These are phyloP conservation scores for Colletotrichum eremochloae DNA, from an alignment of 2,329 filamentous ascomycete species.

Conservation along the genomic window DNA sequence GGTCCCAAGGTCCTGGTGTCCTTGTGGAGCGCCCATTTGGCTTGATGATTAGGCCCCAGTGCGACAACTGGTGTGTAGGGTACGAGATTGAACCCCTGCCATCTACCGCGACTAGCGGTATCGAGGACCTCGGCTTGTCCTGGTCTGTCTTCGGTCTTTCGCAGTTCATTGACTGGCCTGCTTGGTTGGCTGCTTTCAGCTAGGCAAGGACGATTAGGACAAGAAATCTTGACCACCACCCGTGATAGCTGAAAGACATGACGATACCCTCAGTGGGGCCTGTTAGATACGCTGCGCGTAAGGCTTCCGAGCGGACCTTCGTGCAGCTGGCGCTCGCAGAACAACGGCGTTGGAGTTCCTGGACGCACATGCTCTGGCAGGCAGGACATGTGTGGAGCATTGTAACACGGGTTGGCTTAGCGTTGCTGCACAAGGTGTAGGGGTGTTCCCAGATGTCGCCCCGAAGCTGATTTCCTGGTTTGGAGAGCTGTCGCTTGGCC, in stretches of 20 bases:
- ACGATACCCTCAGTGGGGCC: conserved; percentile 13
- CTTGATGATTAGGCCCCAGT: conserved; percentile 43
- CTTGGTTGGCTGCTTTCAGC: conserved; percentile 33
- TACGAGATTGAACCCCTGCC: conserved; percentile 23
- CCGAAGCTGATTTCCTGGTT: conserved; percentile 41
- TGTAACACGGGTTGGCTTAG: conserved; percentile 20
- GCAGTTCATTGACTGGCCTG: conserved; percentile 15
- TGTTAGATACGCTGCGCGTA: conserved; percentile 31
- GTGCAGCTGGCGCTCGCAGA: conserved; percentile 33
- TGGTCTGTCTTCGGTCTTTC: conserved; percentile 26
- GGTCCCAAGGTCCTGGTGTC: conserved; percentile 30
- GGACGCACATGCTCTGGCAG: conserved; percentile 14
- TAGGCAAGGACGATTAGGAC: conserved; percentile 13
- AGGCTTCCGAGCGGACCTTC: conserved; percentile 31
- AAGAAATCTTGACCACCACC: conserved; percentile 7
- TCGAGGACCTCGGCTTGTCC: conserved; percentile 34
- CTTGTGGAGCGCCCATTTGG: conserved; percentile 24
- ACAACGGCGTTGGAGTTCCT: conserved; percentile 19
- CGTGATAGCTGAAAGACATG: background rate
- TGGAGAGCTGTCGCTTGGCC: conserved; percentile 34
- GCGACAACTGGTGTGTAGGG: conserved; percentile 36
- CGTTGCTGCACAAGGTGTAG: conserved; percentile 30
- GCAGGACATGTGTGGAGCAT: conserved; percentile 22
- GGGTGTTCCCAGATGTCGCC: conserved; percentile 33
- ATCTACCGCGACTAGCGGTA: conserved; percentile 36